Percentiles rank a stretch among this genome's conserved stretches.
Conservation (phyloP, 2,329 filamentous ascomycete genomes). For the Xylariaceae sp. region DNA sequence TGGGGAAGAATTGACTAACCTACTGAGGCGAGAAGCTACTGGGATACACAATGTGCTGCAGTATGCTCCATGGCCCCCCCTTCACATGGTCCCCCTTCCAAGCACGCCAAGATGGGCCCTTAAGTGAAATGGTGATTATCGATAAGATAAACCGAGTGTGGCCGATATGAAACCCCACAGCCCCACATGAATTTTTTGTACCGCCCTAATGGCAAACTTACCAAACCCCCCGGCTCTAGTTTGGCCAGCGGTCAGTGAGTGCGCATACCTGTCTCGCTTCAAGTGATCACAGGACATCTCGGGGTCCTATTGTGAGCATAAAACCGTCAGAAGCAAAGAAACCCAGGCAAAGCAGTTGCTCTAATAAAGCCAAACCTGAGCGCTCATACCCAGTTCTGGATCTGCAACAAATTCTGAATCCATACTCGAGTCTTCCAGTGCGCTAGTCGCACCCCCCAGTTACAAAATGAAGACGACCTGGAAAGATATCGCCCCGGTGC, state of each 20-base stretch:
- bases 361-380: no score
- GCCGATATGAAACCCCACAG: slow-evolving; percentile 9
- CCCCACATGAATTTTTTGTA: slow-evolving; percentile 19
- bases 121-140: slow-evolving; percentile 5
- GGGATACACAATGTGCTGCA: no score
- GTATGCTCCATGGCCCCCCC: no score
- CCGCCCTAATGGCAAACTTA: no score
- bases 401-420: neutral
- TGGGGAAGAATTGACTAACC: no score
- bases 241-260: slow-evolving; percentile 2
- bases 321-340: no score
- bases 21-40: no score
- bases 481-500: slow-evolving; percentile 81
- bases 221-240: neutral
- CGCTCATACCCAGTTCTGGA: neutral
- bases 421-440: slow-evolving; percentile 3
- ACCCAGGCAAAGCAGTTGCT: no score
- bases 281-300: no score
- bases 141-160: slow-evolving; percentile 13
- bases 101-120: no score
- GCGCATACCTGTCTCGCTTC: neutral
- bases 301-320: no score
- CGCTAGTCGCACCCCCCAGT: slow-evolving; percentile 22
- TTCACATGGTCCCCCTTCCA: no score
- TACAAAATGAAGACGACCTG: slow-evolving; percentile 56